Base-by-base conservation (phyloP, 1,139 yeast species). In the Candida sp. region DNA sequence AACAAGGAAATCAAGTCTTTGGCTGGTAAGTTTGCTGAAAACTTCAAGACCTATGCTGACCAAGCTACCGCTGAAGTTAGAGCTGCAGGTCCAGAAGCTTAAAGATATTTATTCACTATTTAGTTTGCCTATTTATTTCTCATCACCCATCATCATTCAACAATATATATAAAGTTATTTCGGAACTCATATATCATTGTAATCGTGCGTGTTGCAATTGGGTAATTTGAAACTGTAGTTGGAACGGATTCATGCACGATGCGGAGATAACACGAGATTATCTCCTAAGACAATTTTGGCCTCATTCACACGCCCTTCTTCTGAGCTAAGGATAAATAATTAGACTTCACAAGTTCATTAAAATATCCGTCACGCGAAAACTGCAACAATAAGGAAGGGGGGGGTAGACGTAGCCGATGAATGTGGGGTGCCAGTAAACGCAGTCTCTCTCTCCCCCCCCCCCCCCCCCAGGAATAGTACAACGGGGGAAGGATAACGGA, bases 31-130 rank as follows among this genome's bases (percentile, higher is more conserved):
- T 94, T 94, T 68, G 80, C 80, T 63, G 92, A 90, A 70, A 94
- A 94, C 83, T 94, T 94, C 71, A 84, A 78, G 67, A 91, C 84
- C 68, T 94, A 94, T 77, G 75, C 91, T 65, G 85, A 85, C 64
- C 91, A 85, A 66, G 93, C 97, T 60, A 88, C 97, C 42, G 65
- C 79, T 38, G 97, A 91, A 70, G 98, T 94, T 53, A 76, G 88
- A 67, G 90, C 94, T 68, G 98, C 98, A 64, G 98, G 98, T 58
- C 99, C 99, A 61, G 69, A 61, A 52, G 70, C 67, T 49, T 75
- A 69, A 58, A 38, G 28, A 7, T 25, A 9, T 38, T 35, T 22
- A 22, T 35, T 35, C 17, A 35, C 22, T n/a, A 35, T 35, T 35
- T 12, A 12, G 11, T 6, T 34, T 12, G 12, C 22, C 38, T 12